These are phyloP conservation scores for Tetrapisispora nanseiensis DNA, from an alignment of 805 yeast species.

Conservation along the genomic window DNA sequence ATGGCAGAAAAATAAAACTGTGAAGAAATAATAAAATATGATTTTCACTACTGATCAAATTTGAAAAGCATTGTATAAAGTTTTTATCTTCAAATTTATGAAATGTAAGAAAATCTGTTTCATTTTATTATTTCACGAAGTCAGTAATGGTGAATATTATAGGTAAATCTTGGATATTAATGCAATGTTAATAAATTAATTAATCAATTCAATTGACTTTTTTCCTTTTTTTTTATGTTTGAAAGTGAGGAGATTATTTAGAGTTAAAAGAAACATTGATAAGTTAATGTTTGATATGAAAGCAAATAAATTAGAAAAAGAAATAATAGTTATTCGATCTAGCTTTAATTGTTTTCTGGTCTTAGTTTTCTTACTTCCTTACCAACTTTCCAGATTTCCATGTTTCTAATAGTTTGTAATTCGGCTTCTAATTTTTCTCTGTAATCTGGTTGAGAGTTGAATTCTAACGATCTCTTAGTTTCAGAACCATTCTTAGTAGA, in stretches of 20 bases:
- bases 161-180: conserved; percentile 2
- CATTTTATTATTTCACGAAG: too few species aligned
- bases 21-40: too few species aligned
- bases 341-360: conserved; percentile 87
- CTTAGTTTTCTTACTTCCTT: conserved; percentile 99
- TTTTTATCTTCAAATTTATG: too few species aligned
- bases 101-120: too few species aligned
- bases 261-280: neutral
- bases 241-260: too few species aligned
- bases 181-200: conserved; percentile 4
- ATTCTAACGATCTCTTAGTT: conserved; percentile 95
- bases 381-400: conserved; percentile 99
- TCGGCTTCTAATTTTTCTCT: conserved; percentile 92
- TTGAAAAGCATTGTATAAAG: too few species aligned
- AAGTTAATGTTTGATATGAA: neutral
- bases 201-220: conserved; percentile 26
- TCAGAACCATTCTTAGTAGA: conserved; percentile 93
- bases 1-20: neutral
- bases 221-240: neutral
- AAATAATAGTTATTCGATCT: neutral
- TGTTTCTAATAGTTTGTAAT: conserved; percentile 83
- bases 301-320: conserved; percentile 5
- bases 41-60: too few species aligned
- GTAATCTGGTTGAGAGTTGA: conserved; percentile 98
- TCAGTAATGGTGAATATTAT: conserved; percentile 1